These are phyloP conservation scores for Fusarium sp. DNA, from an alignment of 2,329 filamentous ascomycete species.

Conservation along the genomic window DNA sequence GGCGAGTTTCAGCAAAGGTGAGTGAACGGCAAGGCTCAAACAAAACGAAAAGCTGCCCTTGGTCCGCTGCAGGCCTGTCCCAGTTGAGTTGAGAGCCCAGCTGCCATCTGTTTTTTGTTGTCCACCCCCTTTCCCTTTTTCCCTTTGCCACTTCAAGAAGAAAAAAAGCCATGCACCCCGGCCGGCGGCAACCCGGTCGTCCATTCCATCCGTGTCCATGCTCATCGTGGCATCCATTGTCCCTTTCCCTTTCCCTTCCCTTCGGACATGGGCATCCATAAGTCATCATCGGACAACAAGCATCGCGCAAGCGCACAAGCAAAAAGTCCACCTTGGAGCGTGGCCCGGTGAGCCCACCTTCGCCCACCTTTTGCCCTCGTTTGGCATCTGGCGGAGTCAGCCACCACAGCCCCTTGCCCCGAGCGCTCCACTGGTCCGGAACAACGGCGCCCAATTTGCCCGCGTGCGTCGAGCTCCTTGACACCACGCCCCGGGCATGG, in stretches of 20 bases:
- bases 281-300: slow-evolving; percentile 1
- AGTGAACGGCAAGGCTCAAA: slow-evolving; percentile 12
- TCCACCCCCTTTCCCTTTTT: slow-evolving; percentile 11
- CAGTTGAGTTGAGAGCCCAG: slow-evolving; percentile 12
- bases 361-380: slow-evolving; percentile 35
- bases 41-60: slow-evolving; percentile 37
- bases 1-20: slow-evolving; percentile 14
- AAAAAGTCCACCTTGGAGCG: slow-evolving; percentile 9
- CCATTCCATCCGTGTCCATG: slow-evolving; percentile 13
- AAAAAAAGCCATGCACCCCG: neutral
- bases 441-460: slow-evolving; percentile 42
- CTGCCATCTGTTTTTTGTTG: neutral
- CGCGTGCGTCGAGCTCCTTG: slow-evolving; percentile 33
- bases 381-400: slow-evolving; percentile 24
- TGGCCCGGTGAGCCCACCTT: slow-evolving; percentile 42
- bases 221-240: slow-evolving; percentile 3
- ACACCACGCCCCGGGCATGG: slow-evolving; percentile 12
- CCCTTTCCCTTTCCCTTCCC: neutral
- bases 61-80: slow-evolving; percentile 43
- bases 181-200: neutral
- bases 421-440: slow-evolving; percentile 45
- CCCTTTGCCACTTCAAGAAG: neutral
- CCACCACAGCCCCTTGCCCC: slow-evolving; percentile 38
- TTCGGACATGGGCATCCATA: slow-evolving; percentile 3
- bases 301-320: slow-evolving; percentile 8